These are phyloP conservation scores for Arabis alpina DNA, from an alignment of 345 rosid genomes.

Conservation along the genomic window DNA sequence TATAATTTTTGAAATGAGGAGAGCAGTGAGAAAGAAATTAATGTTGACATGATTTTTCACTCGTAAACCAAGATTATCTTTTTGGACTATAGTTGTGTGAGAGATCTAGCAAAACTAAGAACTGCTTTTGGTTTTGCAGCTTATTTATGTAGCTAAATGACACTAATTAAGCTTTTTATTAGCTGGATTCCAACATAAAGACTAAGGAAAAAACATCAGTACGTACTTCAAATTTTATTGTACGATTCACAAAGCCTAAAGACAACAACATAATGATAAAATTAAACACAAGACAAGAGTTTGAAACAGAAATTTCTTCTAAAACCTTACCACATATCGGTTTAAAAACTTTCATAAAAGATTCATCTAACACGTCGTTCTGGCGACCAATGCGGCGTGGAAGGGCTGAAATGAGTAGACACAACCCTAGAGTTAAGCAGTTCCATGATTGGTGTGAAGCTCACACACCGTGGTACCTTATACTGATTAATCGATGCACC, in stretches of 20 bases:
- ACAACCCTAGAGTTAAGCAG: conserved; percentile 72
- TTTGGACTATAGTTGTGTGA: not conserved
- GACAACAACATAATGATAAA: conserved; percentile 11
- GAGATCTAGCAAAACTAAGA: not conserved
- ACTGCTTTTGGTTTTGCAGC: not conserved
- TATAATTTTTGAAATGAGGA: too few species aligned
- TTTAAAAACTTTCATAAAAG: not conserved
- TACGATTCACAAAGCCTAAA: conserved; percentile 38
- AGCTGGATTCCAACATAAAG: conserved; percentile 12
- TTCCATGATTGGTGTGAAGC: conserved; percentile 75
- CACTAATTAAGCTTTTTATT: not conserved
- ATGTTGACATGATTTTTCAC: not conserved
- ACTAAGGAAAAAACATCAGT: conserved; percentile 1
- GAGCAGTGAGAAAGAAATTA: not conserved
- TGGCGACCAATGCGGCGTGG: conserved; percentile 72
- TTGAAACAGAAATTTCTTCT: conserved; percentile 23
- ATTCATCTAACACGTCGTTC: conserved; percentile 47
- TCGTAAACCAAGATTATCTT: not conserved
- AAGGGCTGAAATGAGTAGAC: conserved; percentile 75
- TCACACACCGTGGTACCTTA: conserved; percentile 87
- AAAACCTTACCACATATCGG: conserved; percentile 4
- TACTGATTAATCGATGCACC: conserved; percentile 95
- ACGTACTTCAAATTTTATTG: conserved; percentile 31
- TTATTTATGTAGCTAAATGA: not conserved
- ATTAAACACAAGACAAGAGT: conserved; percentile 10